These are phyloP conservation scores for Alliaria petiolata DNA, from an alignment of 345 rosid genomes.

Conservation along the genomic window DNA sequence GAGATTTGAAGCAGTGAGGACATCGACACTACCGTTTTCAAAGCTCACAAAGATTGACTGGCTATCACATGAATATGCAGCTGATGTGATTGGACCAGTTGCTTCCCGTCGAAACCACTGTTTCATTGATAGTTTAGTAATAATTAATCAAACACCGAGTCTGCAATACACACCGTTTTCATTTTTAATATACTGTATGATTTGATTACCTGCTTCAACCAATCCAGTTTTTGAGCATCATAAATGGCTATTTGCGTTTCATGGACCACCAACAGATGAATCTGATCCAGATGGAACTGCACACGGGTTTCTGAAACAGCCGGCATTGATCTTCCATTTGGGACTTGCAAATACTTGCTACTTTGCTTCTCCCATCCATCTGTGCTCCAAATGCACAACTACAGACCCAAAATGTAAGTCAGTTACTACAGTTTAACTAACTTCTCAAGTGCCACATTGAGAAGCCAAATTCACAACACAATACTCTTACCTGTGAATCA, in stretches of 20 bases:
- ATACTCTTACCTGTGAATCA: conserved; percentile 16
- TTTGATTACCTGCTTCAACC: conserved; percentile 60
- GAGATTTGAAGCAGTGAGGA: conserved; percentile 65
- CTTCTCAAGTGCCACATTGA: background rate
- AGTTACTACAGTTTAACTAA: background rate
- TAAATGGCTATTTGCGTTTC: conserved; percentile 75
- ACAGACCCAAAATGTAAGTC: background rate
- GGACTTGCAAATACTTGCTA: conserved; percentile 50
- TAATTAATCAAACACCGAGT: background rate
- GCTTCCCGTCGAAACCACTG: conserved; percentile 68
- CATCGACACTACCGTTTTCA: conserved; percentile 62
- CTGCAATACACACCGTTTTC: background rate
- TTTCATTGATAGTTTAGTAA: background rate
- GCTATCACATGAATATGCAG: conserved; percentile 78
- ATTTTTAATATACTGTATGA: background rate
- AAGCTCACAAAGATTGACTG: conserved; percentile 73
- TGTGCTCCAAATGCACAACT: conserved; percentile 85
- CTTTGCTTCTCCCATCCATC: conserved; percentile 75
- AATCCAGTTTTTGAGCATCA: conserved; percentile 67
- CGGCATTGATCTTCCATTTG: conserved; percentile 43
- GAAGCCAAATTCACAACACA: background rate
- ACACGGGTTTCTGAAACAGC: conserved; percentile 71
- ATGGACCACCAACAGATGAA: conserved; percentile 64
- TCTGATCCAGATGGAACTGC: conserved; percentile 70
- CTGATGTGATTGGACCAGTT: conserved; percentile 72